Conservation (phyloP, 495 filamentous ascomycete genomes). For the Massariosphaeria phaeospora region DNA sequence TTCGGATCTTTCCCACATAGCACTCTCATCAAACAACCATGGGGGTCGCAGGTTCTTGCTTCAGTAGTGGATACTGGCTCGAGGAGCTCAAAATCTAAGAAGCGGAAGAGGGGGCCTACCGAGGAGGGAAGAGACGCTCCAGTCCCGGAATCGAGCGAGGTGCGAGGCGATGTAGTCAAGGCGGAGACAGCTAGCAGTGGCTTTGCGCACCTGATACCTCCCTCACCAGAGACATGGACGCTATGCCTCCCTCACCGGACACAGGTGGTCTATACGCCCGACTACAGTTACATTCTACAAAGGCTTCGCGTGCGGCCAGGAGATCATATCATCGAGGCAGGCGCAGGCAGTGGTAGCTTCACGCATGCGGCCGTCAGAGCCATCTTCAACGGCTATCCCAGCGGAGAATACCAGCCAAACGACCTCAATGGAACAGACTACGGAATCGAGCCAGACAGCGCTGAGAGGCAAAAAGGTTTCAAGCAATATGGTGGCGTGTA, state of each 20-base stretch:
- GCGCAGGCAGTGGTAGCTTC: conserved; percentile 90
- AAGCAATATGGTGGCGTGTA: conserved; percentile 64
- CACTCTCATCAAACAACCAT: conserved; percentile 73
- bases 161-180: conserved; percentile 28
- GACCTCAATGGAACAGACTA: conserved; percentile 13
- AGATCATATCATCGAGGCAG: conserved; percentile 79
- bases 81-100: conserved; percentile 50
- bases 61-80: conserved; percentile 88
- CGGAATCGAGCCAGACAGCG: neutral
- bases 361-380: conserved; percentile 85
- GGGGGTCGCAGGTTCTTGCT: conserved; percentile 86
- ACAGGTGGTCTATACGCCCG: conserved; percentile 95
- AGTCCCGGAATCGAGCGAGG: conserved; percentile 30
- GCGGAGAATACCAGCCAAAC: neutral
- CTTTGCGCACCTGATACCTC: conserved; percentile 84
- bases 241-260: conserved; percentile 84
- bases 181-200: conserved; percentile 65
- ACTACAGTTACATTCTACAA: conserved; percentile 94
- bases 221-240: conserved; percentile 93
- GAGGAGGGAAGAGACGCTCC: conserved; percentile 29
- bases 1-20: conserved; percentile 94
- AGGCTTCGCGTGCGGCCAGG: conserved; percentile 78
- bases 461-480: conserved; percentile 35
- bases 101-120: conserved; percentile 50
- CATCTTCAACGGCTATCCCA: conserved; percentile 76